phyloP scores from a whole-genome alignment of 345 rosid genomes.

The Punica granatum region DNA sequence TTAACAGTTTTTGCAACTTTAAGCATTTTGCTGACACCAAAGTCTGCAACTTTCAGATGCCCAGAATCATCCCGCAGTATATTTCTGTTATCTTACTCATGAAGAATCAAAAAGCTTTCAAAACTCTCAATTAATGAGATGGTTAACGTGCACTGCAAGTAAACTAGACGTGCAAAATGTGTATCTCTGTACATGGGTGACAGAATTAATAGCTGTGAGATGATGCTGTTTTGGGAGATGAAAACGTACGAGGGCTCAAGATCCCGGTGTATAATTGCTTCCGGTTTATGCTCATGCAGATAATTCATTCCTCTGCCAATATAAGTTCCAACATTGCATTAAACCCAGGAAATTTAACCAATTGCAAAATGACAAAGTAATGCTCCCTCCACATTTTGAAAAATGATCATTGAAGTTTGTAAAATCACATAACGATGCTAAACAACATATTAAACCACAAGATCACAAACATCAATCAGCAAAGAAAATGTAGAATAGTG shows the following conservation, averaged over 20 bases:
- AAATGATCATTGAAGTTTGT: not conserved
- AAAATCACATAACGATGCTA: not conserved
- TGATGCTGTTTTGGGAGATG: not conserved
- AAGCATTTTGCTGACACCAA: conserved; percentile 59
- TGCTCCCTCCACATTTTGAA: not conserved
- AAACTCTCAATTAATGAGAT: conserved; percentile 17
- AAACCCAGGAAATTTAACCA: not conserved
- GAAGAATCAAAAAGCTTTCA: conserved; percentile 29
- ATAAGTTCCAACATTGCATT: conserved; percentile 4
- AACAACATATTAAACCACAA: not conserved
- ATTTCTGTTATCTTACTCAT: conserved; percentile 60
- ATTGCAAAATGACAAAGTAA: not conserved
- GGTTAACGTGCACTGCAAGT: conserved; percentile 4
- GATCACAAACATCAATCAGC: too few species aligned
- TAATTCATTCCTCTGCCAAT: conserved; percentile 80
- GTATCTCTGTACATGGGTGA: not conserved
- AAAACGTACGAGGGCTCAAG: conserved; percentile 78
- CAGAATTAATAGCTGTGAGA: not conserved
- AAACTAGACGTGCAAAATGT: not conserved
- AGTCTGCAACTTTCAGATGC: conserved; percentile 70
- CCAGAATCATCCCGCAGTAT: conserved; percentile 70
- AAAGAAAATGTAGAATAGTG: too few species aligned
- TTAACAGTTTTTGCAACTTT: conserved; percentile 49
- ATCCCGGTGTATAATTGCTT: conserved; percentile 75
- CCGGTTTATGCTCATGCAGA: conserved; percentile 77